Evolutionary conservation across 2,329 filamentous ascomycete species (phyloP), one percentile per base, ranked within the genome.

Genomic region (Botrytis galanthina): DNA sequence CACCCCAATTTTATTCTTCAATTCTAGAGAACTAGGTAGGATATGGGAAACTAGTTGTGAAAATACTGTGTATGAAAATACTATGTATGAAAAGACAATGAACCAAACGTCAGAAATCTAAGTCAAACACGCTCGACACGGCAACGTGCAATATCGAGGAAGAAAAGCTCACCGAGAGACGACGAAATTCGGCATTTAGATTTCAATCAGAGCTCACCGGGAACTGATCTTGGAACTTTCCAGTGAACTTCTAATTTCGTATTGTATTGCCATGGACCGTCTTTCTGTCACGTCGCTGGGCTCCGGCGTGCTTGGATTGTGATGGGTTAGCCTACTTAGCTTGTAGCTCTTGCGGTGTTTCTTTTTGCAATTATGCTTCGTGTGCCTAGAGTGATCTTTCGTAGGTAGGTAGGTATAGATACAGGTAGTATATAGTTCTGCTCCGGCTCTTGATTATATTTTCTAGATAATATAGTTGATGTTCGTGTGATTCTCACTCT

Each of bases 11-110:
- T 0, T 8, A 12, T 20, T 29, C n/a, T 29, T 12, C 22, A 16
- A 37, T 7, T 14, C 26, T 51, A 3, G 10, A 48, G 16, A 18
- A 4, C 12, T 39, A n/a, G 1, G 10, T 29, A n/a, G 1, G 6
- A 37, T 26, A 51, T 0, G 8, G 9, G 26, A 14, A 35, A 66
- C 20, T 29, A 14, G 1, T 39, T 18, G 5, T n/a, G 4, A n/a
- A 16, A 39, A n/a, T 39, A 0, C 57, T 5, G 20, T 32, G 0
- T 10, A 10, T n/a, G 4, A n/a, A 16, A 39, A n/a, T 39, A 0
- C 57, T 5, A 32, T 32, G 0, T 10, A 20, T 22, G 1, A 59
- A 20, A 35, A 32, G 4, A 59, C 8, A 2, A 22, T 22, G 16
- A 3, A 22, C 4, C 29, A 1, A 35, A 59, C 18, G 29, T 18